Conservation (phyloP, 2,329 filamentous ascomycete genomes). For the Neophaeococcomyces mojaviensis region DNA sequence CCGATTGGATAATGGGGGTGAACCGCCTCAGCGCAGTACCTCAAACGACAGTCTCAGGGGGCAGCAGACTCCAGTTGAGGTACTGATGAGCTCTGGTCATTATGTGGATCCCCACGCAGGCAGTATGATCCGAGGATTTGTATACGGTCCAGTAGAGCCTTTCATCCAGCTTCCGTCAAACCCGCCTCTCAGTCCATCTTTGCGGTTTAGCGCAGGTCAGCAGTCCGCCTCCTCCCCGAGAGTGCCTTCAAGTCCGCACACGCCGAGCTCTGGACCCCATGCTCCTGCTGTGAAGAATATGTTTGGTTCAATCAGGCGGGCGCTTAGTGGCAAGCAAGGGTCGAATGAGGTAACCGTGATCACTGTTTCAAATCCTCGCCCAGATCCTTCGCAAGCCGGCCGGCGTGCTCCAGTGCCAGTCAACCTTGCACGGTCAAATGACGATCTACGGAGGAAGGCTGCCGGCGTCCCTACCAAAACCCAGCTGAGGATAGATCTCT, state of each 20-base stretch:
- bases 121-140: constrained; percentile 76
- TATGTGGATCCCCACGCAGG: constrained; percentile 44
- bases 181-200: constrained; percentile 16
- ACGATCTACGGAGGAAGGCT: constrained; percentile 36
- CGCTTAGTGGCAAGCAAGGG: constrained; percentile 56
- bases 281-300: constrained; percentile 73
- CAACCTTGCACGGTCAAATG: constrained; percentile 39
- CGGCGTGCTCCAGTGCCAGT: constrained; percentile 37
- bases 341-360: constrained; percentile 18
- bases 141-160: constrained; percentile 74
- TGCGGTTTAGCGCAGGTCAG: constrained; percentile 12
- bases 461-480: constrained; percentile 30
- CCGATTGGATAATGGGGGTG: constrained; percentile 66
- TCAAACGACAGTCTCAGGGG: constrained; percentile 37
- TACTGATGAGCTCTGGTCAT: constrained; percentile 10
- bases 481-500: constrained; percentile 66
- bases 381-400: constrained; percentile 26
- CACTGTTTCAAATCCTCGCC: constrained; percentile 17
- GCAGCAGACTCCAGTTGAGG: constrained; percentile 71
- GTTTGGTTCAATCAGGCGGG: constrained; percentile 76
- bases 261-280: constrained; percentile 9
- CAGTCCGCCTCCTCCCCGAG: constrained; percentile 7
- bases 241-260: background rate
- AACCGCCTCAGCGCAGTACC: constrained; percentile 48
- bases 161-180: constrained; percentile 47